Conservation (phyloP, 345 rosid species). For the Brassica cretica region DNA sequence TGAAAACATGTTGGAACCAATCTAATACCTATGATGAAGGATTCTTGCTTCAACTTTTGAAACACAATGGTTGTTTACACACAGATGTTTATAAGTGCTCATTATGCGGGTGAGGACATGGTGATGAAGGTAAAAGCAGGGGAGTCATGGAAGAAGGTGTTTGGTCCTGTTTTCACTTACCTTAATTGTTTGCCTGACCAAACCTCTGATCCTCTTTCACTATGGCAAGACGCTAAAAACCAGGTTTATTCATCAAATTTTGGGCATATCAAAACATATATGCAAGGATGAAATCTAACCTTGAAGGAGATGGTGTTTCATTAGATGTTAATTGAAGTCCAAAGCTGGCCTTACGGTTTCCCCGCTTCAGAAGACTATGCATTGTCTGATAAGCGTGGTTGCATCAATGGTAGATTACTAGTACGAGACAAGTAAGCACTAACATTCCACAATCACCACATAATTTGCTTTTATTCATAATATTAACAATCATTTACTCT, state of each 20-base stretch:
- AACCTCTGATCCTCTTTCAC: conserved; percentile 40
- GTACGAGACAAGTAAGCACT: conserved; percentile 57
- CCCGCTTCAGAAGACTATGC: conserved; percentile 71
- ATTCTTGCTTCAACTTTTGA: background rate
- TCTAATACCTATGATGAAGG: background rate
- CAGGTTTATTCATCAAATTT: conserved; percentile 48
- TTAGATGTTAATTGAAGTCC: conserved; percentile 61
- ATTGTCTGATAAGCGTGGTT: conserved; percentile 54
- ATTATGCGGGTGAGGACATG: conserved; percentile 78
- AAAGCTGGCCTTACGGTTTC: conserved; percentile 81
- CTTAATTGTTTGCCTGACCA: conserved; percentile 48
- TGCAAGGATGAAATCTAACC: conserved; percentile 1
- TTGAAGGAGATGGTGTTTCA: background rate
- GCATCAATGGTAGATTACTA: conserved; percentile 57
- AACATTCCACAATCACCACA: background rate
- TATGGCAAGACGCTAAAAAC: conserved; percentile 82
- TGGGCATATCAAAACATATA: background rate
- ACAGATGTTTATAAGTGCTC: conserved; percentile 91
- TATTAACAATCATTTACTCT: too few species aligned
- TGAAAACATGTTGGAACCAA: background rate
- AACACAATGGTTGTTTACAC: background rate
- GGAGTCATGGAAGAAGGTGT: conserved; percentile 92
- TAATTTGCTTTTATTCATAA: background rate
- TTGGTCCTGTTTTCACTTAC: conserved; percentile 80
- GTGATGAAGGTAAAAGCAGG: conserved; percentile 60